These are phyloP conservation scores for Medicago arabica DNA, from an alignment of 306 rosid genomes.

Conservation along the genomic window DNA sequence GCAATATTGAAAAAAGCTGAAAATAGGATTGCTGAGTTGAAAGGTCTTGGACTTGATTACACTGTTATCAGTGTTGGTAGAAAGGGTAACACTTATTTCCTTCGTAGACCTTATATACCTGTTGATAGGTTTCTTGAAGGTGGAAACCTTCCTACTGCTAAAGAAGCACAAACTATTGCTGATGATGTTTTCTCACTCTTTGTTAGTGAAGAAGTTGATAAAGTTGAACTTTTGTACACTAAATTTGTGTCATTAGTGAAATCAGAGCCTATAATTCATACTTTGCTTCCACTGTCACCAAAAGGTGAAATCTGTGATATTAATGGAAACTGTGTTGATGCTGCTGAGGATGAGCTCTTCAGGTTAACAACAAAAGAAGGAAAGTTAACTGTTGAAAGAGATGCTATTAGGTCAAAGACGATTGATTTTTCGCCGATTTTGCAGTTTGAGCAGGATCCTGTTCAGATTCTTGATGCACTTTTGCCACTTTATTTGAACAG, in stretches of 20 bases:
- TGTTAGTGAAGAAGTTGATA: constrained; percentile 85
- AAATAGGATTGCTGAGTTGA: constrained; percentile 66
- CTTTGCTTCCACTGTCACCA: constrained; percentile 88
- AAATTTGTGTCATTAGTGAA: constrained; percentile 86
- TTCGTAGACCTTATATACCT: constrained; percentile 80
- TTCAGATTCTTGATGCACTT: constrained; percentile 89
- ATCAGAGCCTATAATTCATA: constrained; percentile 78
- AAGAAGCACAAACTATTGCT: constrained; percentile 93
- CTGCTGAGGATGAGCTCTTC: constrained; percentile 88
- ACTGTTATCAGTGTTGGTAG: constrained; percentile 80
- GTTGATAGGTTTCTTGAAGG: constrained; percentile 79
- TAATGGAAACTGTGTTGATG: constrained; percentile 84
- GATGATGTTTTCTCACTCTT: constrained; percentile 89
- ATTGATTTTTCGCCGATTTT: constrained; percentile 68
- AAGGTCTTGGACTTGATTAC: constrained; percentile 63
- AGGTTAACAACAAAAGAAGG: constrained; percentile 89
- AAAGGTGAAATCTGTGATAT: constrained; percentile 89
- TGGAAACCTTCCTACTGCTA: constrained; percentile 72
- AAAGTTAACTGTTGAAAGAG: constrained; percentile 81
- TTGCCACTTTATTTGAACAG: constrained; percentile 88
- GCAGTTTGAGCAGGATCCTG: constrained; percentile 94
- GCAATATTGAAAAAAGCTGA: constrained; percentile 72
- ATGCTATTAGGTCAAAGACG: constrained; percentile 56
- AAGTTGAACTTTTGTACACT: constrained; percentile 84
- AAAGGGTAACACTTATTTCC: constrained; percentile 82